Percentiles rank a stretch among this genome's conserved stretches.
Evolutionary conservation across 352 stramenopile genomes (phyloP).

Genomic region (Phytophthora vignae): DNA sequence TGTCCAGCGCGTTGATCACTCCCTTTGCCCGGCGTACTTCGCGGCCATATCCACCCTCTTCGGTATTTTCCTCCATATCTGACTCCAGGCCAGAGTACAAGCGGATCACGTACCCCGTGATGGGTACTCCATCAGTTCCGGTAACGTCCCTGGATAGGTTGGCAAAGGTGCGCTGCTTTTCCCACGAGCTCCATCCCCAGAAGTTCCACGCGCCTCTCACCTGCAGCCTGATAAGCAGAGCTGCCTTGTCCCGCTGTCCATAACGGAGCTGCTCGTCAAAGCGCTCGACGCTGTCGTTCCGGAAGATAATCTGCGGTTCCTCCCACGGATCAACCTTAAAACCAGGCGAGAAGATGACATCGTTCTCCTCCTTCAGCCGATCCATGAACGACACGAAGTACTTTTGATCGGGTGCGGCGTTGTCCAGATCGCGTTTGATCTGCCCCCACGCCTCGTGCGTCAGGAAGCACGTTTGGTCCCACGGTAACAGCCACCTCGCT

Average conservation of each 20-base stretch:
- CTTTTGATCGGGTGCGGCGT: constrained; percentile 38
- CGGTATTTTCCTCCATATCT: constrained; percentile 37
- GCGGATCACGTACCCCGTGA: constrained; percentile 55
- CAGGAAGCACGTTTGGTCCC: constrained; percentile 67
- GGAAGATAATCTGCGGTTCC: constrained; percentile 69
- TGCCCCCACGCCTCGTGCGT: constrained; percentile 49
- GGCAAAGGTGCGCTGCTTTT: constrained; percentile 42
- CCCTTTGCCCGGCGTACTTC: constrained; percentile 62
- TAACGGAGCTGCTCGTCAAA: constrained; percentile 68
- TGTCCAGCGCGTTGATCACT: constrained; percentile 46
- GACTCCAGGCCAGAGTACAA: constrained; percentile 52
- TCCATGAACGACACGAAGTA: constrained; percentile 69
- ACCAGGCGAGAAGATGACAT: constrained; percentile 43
- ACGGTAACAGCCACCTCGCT: constrained; percentile 57
- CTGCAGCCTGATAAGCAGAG: constrained; percentile 50
- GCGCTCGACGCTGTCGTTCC: constrained; percentile 49
- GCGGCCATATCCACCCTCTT: constrained; percentile 40
- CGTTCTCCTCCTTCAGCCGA: constrained; percentile 52
- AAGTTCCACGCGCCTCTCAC: constrained; percentile 51
- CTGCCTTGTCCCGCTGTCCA: constrained; percentile 59
- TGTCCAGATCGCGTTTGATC: constrained; percentile 43
- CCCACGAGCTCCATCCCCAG: constrained; percentile 62
- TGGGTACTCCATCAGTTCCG: constrained; percentile 30
- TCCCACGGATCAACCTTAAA: constrained; percentile 54
- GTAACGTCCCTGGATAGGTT: constrained; percentile 52